phyloP scores from a whole-genome alignment of 176 grass and related monocot species.

The Metroxylon sagu region DNA sequence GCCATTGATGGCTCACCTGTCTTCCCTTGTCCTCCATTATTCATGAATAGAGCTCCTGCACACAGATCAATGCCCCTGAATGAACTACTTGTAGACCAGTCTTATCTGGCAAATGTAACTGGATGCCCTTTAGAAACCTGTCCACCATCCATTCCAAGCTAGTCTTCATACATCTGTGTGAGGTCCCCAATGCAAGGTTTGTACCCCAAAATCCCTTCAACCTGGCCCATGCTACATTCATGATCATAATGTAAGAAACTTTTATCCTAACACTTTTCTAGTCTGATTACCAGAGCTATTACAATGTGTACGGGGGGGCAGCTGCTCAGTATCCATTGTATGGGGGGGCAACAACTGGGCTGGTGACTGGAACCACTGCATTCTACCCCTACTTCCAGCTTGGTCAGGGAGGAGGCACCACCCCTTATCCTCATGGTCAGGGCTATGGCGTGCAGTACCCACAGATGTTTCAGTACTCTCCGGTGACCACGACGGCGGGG shows the following conservation, averaged over 20 bases:
- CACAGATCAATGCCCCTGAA: too few relatives aligned
- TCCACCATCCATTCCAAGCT: too few relatives aligned
- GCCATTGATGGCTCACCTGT: too few relatives aligned
- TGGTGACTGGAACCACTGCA: conserved; percentile 66
- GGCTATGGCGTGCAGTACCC: conserved; percentile 70
- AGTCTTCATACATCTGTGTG: too few relatives aligned
- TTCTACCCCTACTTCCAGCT: conserved; percentile 82
- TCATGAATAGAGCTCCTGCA: too few relatives aligned
- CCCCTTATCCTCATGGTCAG: conserved; percentile 57
- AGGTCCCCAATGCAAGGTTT: too few relatives aligned
- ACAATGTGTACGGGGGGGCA: conserved; percentile 69
- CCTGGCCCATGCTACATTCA: conserved; percentile 7
- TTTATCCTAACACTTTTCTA: neutral
- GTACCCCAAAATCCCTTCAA: too few relatives aligned
- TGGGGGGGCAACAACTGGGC: conserved; percentile 57
- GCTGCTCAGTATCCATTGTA: conserved; percentile 74
- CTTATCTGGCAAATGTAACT: too few relatives aligned
- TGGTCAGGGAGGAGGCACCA: conserved; percentile 47
- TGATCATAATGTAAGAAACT: neutral
- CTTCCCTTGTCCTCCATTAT: too few relatives aligned
- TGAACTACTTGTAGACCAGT: too few relatives aligned
- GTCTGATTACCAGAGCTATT: conserved; percentile 59
- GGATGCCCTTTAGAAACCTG: too few relatives aligned
- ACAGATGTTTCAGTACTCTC: conserved; percentile 81
- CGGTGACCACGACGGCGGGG: conserved; percentile 56